Percentiles rank a stretch among this genome's conserved stretches.
Evolutionary conservation across 140 eudicot genomes (phyloP).

Genomic region (Flaveria floridana): DNA sequence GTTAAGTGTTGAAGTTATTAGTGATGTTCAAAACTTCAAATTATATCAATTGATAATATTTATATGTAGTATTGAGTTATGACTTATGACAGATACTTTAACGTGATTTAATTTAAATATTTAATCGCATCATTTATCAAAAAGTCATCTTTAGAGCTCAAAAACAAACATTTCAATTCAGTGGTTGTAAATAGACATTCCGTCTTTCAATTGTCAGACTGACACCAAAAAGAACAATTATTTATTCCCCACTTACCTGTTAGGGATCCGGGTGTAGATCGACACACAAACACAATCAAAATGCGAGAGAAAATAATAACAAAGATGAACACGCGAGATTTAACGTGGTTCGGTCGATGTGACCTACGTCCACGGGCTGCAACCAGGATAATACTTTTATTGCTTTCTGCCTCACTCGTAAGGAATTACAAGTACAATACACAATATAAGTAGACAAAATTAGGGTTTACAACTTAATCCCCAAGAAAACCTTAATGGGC

Average conservation of each 20-base stretch:
- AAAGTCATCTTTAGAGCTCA: not conserved
- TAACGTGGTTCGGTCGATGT: no score
- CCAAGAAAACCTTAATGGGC: no score
- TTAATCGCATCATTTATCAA: not conserved
- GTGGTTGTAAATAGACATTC: not conserved
- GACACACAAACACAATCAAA: no score
- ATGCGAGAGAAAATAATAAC: no score
- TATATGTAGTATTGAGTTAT: not conserved
- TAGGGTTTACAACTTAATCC: no score
- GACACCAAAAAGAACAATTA: not conserved
- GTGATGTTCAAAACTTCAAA: not conserved
- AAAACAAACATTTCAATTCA: slow-evolving; percentile 4
- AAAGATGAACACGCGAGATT: no score
- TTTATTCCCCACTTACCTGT: not conserved
- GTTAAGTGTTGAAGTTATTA: not conserved
- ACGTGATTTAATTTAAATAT: not conserved
- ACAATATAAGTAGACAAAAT: no score
- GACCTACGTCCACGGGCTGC: no score
- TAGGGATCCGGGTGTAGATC: no score
- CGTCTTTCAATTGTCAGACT: not conserved
- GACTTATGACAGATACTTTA: not conserved
- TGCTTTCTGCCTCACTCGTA: no score
- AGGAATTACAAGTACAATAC: no score
- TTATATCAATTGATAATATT: not conserved
- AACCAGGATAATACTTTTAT: no score